These are phyloP conservation scores for Penstemon davidsonii DNA, from an alignment of 257 asterid species.

Conservation along the genomic window DNA sequence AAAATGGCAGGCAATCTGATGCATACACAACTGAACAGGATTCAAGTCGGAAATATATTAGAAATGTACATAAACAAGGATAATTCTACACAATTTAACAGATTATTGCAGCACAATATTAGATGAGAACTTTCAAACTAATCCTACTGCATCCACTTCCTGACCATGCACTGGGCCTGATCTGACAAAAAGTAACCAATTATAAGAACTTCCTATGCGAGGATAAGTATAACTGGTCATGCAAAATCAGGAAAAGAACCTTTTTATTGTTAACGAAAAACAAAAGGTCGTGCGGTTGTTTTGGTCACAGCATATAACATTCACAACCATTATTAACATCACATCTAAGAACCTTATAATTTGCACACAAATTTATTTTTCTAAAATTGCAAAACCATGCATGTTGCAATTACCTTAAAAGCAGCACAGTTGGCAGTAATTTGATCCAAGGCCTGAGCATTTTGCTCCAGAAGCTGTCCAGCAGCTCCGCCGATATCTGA, in stretches of 20 bases:
- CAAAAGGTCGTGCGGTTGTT: not conserved
- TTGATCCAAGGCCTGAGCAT: constrained; percentile 52
- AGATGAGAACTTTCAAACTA: not conserved
- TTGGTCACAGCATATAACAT: not conserved
- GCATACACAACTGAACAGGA: not conserved
- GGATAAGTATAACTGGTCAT: not conserved
- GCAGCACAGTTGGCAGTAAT: constrained; percentile 47
- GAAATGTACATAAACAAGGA: not conserved
- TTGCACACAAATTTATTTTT: not conserved
- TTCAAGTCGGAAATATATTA: constrained; percentile 9
- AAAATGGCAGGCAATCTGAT: constrained; percentile 20
- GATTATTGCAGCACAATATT: constrained; percentile 7
- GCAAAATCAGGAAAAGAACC: constrained; percentile 1
- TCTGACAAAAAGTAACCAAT: not conserved
- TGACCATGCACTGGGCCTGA: not conserved
- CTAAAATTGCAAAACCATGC: not conserved
- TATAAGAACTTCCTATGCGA: not conserved
- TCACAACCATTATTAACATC: constrained; percentile 4
- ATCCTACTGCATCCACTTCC: constrained; percentile 7
- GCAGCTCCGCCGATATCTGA: constrained; percentile 54
- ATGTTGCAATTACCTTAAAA: constrained; percentile 37
- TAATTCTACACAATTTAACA: not conserved
- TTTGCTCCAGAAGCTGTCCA: constrained; percentile 55
- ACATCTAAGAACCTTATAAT: not conserved
- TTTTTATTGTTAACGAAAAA: not conserved